Conservation (phyloP, 176 grass and related monocot species). For the Oryza rufipogon region DNA sequence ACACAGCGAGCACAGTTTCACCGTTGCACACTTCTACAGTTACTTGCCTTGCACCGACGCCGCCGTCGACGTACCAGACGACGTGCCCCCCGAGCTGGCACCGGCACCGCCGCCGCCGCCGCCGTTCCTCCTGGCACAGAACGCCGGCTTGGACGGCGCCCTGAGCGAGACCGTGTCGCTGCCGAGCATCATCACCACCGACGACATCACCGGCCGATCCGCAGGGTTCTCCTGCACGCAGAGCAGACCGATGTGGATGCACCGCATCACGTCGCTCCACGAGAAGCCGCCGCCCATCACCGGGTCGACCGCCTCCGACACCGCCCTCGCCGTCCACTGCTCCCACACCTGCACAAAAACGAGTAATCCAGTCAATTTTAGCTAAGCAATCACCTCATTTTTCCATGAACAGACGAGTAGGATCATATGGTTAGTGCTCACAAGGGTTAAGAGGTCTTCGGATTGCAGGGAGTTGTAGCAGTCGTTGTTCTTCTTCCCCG, state of each 20-base stretch:
- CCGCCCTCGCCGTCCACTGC: constrained; percentile 31
- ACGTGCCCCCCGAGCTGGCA: background rate
- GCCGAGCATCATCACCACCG: constrained; percentile 46
- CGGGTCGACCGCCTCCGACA: constrained; percentile 34
- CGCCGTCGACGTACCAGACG: background rate
- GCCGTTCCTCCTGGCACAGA: background rate
- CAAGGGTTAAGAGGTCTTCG: constrained; percentile 42
- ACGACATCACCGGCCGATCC: constrained; percentile 42
- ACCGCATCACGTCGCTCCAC: constrained; percentile 23
- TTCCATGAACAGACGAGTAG: background rate
- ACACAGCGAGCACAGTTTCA: background rate
- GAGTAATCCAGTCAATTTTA: no score
- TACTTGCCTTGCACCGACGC: background rate
- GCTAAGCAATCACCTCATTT: background rate
- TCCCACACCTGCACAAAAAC: constrained; percentile 39
- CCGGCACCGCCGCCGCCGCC: background rate
- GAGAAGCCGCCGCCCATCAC: background rate
- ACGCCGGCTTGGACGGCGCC: constrained; percentile 28
- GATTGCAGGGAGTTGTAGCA: background rate
- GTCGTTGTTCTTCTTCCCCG: constrained; percentile 49
- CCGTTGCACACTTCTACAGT: no score
- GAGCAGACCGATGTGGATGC: constrained; percentile 44
- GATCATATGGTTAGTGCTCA: background rate
- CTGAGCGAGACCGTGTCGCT: constrained; percentile 34
- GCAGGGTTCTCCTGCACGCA: constrained; percentile 46